These are phyloP conservation scores for Fusarium cicatricum DNA, from an alignment of 2,329 filamentous ascomycete genomes.

Conservation along the genomic window DNA sequence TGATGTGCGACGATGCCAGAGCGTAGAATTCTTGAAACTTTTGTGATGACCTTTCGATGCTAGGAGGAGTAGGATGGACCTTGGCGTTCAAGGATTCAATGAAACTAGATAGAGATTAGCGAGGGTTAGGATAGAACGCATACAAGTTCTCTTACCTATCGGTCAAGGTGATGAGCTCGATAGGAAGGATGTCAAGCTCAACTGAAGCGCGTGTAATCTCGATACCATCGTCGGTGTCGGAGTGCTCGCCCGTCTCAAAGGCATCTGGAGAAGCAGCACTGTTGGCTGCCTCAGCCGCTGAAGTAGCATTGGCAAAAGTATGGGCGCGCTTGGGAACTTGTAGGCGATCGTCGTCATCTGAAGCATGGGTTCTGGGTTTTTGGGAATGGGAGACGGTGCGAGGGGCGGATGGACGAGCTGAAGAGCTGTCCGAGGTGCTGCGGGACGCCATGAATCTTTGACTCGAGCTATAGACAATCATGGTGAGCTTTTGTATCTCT, in stretches of 20 bases:
- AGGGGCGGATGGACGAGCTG: slow-evolving; percentile 43
- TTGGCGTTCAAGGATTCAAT: slow-evolving; percentile 89
- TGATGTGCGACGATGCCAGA: slow-evolving; percentile 80
- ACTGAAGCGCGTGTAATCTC: slow-evolving; percentile 65
- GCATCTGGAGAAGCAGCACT: slow-evolving; percentile 52
- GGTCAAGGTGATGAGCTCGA: slow-evolving; percentile 89
- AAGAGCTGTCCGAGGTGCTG: slow-evolving; percentile 40
- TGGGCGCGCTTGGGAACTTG: slow-evolving; percentile 55
- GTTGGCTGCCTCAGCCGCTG: slow-evolving; percentile 36
- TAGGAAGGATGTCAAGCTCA: slow-evolving; percentile 88
- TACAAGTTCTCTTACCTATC: slow-evolving; percentile 71
- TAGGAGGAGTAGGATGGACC: slow-evolving; percentile 84
- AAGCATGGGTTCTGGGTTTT: slow-evolving; percentile 31
- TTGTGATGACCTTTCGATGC: slow-evolving; percentile 81
- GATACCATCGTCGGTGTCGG: slow-evolving; percentile 54
- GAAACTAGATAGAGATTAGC: slow-evolving; percentile 66
- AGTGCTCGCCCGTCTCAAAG: slow-evolving; percentile 57
- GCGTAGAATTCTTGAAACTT: slow-evolving; percentile 95
- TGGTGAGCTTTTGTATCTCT: slow-evolving; percentile 36
- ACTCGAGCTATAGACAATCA: slow-evolving; percentile 40
- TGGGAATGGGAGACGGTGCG: slow-evolving; percentile 45
- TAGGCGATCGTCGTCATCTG: slow-evolving; percentile 45
- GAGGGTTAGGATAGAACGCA: background rate
- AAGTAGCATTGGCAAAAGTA: slow-evolving; percentile 54
- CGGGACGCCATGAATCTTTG: slow-evolving; percentile 47